phyloP scores from a whole-genome alignment of 2,329 filamentous ascomycete species.

The Thielaviopsis cerberus region DNA sequence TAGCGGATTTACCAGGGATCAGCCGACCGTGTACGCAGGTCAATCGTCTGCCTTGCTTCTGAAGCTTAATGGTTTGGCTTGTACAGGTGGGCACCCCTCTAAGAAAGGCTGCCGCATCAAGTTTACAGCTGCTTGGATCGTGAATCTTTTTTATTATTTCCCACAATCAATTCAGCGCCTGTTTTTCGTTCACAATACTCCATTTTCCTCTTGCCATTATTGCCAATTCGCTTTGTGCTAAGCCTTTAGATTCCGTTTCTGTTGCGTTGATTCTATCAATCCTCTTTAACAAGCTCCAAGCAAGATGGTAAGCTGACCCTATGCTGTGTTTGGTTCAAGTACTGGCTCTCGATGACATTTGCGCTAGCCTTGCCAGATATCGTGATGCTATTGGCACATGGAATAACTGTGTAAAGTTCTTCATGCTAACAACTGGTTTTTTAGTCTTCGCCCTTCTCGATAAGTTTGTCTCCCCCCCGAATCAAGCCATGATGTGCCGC shows the following conservation, averaged over 20 bases:
- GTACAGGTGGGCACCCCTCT: not conserved
- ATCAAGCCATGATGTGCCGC: not conserved
- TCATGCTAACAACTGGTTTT: slow-evolving; percentile 17
- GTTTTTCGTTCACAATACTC: not conserved
- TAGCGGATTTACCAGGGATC: slow-evolving; percentile 1
- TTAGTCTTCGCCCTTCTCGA: slow-evolving; percentile 81
- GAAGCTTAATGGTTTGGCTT: slow-evolving; percentile 4
- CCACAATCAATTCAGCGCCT: not conserved
- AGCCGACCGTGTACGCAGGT: slow-evolving; percentile 12
- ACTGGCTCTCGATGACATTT: not conserved
- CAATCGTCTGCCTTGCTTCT: slow-evolving; percentile 10
- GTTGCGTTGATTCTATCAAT: not conserved
- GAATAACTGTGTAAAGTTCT: not conserved
- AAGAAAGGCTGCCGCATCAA: not conserved
- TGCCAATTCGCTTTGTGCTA: not conserved
- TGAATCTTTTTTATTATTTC: not conserved
- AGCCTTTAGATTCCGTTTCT: not conserved
- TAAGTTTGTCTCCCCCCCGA: slow-evolving; percentile 46
- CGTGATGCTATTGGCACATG: not conserved
- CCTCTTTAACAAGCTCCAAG: not conserved
- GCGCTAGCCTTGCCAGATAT: not conserved
- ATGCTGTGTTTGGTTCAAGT: not conserved
- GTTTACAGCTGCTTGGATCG: not conserved
- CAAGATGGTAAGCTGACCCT: slow-evolving; percentile 4
- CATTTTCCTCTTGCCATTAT: not conserved